Percentiles rank a stretch among this genome's conserved stretches.
phyloP scores from a whole-genome alignment of 2,329 filamentous ascomycete species.

The Colletotrichum plurivorum region DNA sequence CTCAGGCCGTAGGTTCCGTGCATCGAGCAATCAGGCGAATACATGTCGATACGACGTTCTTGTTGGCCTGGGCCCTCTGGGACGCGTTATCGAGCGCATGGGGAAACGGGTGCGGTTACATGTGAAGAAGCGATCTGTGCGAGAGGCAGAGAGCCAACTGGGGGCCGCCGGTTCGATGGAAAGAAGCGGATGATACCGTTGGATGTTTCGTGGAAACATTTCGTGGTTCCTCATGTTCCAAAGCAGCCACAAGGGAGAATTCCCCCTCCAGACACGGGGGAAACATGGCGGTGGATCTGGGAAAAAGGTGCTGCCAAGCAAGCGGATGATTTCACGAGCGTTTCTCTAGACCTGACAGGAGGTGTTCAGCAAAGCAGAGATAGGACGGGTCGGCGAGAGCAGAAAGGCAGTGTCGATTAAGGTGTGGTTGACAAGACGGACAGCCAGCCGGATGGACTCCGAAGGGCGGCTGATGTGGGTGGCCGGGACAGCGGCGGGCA shows the following conservation, averaged over 20 bases:
- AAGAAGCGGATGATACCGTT: slow-evolving; percentile 13
- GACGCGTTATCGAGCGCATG: slow-evolving; percentile 18
- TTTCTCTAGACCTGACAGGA: slow-evolving; percentile 31
- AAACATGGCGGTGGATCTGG: not conserved
- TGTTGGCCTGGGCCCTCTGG: slow-evolving; percentile 5
- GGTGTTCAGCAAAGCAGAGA: slow-evolving; percentile 22
- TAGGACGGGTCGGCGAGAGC: slow-evolving; percentile 22
- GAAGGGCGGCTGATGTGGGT: slow-evolving; percentile 1
- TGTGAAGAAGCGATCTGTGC: slow-evolving; percentile 36
- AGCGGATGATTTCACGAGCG: slow-evolving; percentile 14
- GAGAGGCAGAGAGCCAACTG: slow-evolving; percentile 4
- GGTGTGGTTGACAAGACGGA: slow-evolving; percentile 12
- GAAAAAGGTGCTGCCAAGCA: slow-evolving; percentile 13
- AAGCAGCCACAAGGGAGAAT: not conserved
- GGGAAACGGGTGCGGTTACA: slow-evolving; percentile 27
- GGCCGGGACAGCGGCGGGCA: slow-evolving; percentile 8
- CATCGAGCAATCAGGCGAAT: not conserved
- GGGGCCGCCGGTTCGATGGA: slow-evolving; percentile 9
- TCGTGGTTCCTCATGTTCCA: not conserved
- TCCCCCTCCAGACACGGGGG: not conserved
- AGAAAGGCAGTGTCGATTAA: slow-evolving; percentile 13
- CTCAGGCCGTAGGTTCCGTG: not conserved
- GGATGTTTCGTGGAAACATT: slow-evolving; percentile 30
- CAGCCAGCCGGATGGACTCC: slow-evolving; percentile 20
- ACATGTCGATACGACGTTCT: slow-evolving; percentile 11